Evolutionary conservation across 1,284 basidiomycete species (phyloP).

Genomic region (Ustilago lituana): DNA sequence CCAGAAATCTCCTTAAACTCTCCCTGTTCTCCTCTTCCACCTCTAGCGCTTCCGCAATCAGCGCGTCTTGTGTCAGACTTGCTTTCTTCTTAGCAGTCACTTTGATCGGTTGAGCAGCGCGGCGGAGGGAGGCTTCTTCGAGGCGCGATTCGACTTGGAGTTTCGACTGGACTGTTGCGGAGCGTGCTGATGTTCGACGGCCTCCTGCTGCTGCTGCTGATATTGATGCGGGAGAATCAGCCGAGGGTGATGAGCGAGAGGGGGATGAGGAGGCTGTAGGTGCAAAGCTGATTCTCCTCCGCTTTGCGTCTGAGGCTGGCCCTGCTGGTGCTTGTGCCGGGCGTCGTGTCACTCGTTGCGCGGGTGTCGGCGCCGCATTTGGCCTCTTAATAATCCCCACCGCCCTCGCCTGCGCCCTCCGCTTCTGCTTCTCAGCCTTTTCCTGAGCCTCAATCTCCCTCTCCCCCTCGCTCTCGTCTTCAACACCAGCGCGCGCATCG

Average conservation of each 20-base stretch:
- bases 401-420: conserved; percentile 20
- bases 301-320: conserved; percentile 9
- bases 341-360: background rate
- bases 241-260: conserved; percentile 2
- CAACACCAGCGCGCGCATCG: conserved; percentile 23
- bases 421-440: conserved; percentile 35
- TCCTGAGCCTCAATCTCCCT: conserved; percentile 53
- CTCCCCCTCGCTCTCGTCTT: conserved; percentile 48
- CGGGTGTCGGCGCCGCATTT: background rate
- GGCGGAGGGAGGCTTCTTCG: conserved; percentile 75
- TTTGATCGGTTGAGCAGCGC: conserved; percentile 68
- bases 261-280: too few species aligned
- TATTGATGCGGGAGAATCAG: background rate
- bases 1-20: conserved; percentile 81
- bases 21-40: conserved; percentile 83
- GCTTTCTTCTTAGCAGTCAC: conserved; percentile 37
- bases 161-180: conserved; percentile 58
- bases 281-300: conserved; percentile 39
- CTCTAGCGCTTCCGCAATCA: conserved; percentile 82
- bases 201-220: background rate
- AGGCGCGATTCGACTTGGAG: conserved; percentile 57
- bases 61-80: conserved; percentile 77
- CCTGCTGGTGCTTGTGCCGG: background rate
- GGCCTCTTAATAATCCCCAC: conserved; percentile 22
- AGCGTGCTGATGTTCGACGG: conserved; percentile 30